Evolutionary conservation across 1,284 basidiomycete species (phyloP), one percentile per base, ranked within the genome.

Genomic region (Moniliella sp.): DNA sequence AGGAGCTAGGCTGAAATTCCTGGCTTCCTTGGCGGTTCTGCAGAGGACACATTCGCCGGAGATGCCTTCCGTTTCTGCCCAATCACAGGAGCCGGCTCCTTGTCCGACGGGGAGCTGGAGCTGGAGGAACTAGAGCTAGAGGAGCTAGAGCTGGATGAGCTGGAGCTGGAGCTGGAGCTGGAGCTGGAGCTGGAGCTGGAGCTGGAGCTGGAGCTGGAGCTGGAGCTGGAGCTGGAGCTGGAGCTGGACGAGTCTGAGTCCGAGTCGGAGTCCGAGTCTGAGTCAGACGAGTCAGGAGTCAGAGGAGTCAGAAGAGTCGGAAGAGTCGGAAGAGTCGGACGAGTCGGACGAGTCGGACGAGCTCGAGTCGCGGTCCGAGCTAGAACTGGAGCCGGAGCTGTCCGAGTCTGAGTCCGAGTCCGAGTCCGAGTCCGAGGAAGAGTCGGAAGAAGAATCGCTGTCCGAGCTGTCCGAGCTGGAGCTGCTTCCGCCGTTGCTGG

Each of bases 1-100:
- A 21, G 7, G 28, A 14, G 27, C 15, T 7, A 64, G 58, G 31
- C 61, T 15, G n/a, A n/a, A n/a, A n/a, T n/a, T n/a, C n/a, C n/a
- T n/a, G n/a, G n/a, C n/a, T n/a, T n/a, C n/a, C n/a, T n/a, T n/a
- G n/a, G n/a, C n/a, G n/a, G n/a, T n/a, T n/a, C n/a, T n/a, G n/a
- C n/a, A n/a, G n/a, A n/a, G n/a, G n/a, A n/a, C 32, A 34, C 4
- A 17, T 9, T 16, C 26, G 26, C 25, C 23, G 8, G 32, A 21
- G 10, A 30, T 27, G 25, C 45, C 43, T 23, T 34, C 28, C 29
- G 30, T 14, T 7, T 30, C 13, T 16, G 33, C 18, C 7, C n/a
- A n/a, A n/a, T n/a, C n/a, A n/a, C n/a, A n/a, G 33, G 29, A 18
- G 21, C 30, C 26, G 23, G 36, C 30, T 33, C 14, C 27, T 32